Base-by-base conservation (phyloP, 768 basidiomycete genomes). In the Rubroboletus satanas region DNA sequence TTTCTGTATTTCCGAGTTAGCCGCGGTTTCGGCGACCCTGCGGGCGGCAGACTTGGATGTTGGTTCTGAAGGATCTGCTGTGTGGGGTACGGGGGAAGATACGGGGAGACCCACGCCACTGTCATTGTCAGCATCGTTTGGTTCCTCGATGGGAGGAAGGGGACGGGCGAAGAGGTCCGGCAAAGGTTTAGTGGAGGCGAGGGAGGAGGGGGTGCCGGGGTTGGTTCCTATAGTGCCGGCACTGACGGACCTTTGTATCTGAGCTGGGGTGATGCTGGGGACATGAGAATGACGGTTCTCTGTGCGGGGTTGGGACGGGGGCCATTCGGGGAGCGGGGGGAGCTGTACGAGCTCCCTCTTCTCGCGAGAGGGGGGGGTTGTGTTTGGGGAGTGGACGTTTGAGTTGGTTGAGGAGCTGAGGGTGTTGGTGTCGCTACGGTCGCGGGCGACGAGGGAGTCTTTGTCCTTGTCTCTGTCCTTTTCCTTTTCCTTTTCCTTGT, bases 291-390 rank as follows among this genome's bases (percentile, higher is more conserved):
- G 61, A 43, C 67, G 67, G 45, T 59, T 53, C 18, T 63, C 66
- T n/a, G 57, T 0, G 18, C 55, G 66, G 28, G 68, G 54, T 5
- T 68, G 68, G 18, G 43, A 31, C 45, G 87, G 87, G 0, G 87
- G 88, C 87, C 89, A 89, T 61, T 77, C 72, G 39, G 78, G 82
- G 23, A 89, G 78, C 15, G 84, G 85, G 23, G 85, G 85, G 12
- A 80, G 70, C 41, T 74, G 73, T 0, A 73, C 64, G 62, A 87
- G 81, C 73, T 70, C 70, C 39, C 59, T 71, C 58, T 85, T 86
- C 74, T 86, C 84, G 72, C 80, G 84, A 23, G 71, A 64, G 35
- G 67, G 58, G 2, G 67, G 64, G 9, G 67, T 62, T 33, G 56
- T 45, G 51, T 59, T 61, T 8, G 63, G 63, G 31, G 67, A 68